phyloP scores from a whole-genome alignment of 1,284 basidiomycete genomes.

The Trichosporon faecale region DNA sequence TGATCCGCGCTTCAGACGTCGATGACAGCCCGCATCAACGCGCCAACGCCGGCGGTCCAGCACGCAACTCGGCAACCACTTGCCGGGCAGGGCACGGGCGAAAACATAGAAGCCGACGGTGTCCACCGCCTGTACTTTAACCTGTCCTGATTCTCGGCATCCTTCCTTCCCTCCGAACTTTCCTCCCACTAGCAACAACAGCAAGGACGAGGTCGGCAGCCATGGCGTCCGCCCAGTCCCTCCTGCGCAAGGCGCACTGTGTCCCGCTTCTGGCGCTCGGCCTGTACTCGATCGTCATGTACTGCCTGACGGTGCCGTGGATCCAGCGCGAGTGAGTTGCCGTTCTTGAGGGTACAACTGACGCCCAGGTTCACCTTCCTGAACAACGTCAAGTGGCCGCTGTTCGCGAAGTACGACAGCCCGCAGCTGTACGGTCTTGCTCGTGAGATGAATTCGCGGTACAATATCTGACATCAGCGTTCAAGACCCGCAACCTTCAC shows the following conservation, averaged over 20 bases:
- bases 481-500: slow-evolving; percentile 70
- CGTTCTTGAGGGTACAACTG: neutral
- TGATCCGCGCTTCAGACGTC: neutral
- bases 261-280: slow-evolving; percentile 4
- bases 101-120: neutral
- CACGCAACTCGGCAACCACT: neutral
- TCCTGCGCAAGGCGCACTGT: slow-evolving; percentile 13
- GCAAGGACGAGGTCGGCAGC: neutral
- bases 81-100: neutral
- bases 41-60: too few relatives aligned
- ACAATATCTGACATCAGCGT: slow-evolving; percentile 56
- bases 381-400: slow-evolving; percentile 65
- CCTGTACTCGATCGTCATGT: slow-evolving; percentile 1
- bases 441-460: slow-evolving; percentile 58
- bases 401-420: slow-evolving; percentile 61
- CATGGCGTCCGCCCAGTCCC: slow-evolving; percentile 14
- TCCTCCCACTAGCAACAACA: neutral
- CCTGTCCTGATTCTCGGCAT: neutral
- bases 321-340: slow-evolving; percentile 17
- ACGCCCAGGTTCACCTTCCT: slow-evolving; percentile 56
- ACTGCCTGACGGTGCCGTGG: slow-evolving; percentile 13
- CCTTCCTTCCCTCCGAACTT: neutral
- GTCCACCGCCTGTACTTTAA: neutral
- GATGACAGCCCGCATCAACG: neutral
- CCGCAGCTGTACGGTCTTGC: slow-evolving; percentile 78